These are phyloP conservation scores for Mycena rosella DNA, from an alignment of 768 basidiomycete genomes.

Conservation along the genomic window DNA sequence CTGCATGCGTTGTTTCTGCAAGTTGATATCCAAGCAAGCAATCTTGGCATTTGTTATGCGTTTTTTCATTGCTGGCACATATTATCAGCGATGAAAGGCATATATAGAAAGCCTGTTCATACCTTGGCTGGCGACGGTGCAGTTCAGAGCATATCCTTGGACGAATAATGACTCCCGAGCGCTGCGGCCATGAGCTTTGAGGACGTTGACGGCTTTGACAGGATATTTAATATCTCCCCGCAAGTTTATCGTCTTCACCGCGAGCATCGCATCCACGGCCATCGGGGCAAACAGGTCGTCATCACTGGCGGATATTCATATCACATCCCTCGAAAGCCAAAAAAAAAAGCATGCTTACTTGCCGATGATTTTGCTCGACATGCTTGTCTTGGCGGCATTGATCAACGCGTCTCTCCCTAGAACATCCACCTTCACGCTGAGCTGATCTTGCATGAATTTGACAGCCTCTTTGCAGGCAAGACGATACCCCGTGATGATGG, in stretches of 20 bases:
- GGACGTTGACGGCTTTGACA: slow-evolving; percentile 97
- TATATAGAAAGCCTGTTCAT: slow-evolving; percentile 34
- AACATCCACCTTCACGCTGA: slow-evolving; percentile 93
- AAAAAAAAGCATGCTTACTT: slow-evolving; percentile 71
- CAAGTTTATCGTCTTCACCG: slow-evolving; percentile 93
- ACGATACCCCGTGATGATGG: slow-evolving; percentile 98
- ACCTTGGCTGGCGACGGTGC: slow-evolving; percentile 99
- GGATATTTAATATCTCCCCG: slow-evolving; percentile 98
- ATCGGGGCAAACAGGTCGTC: slow-evolving; percentile 98
- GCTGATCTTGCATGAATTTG: slow-evolving; percentile 97
- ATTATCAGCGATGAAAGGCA: slow-evolving; percentile 5
- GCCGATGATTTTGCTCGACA: slow-evolving; percentile 99
- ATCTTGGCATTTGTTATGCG: slow-evolving; percentile 95
- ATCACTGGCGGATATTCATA: slow-evolving; percentile 67
- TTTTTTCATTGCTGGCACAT: slow-evolving; percentile 91
- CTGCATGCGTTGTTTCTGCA: slow-evolving; percentile 97
- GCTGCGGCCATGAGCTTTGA: slow-evolving; percentile 97
- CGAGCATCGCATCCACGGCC: slow-evolving; percentile 98
- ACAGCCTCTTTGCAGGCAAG: slow-evolving; percentile 98
- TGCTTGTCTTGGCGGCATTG: slow-evolving; percentile 97
- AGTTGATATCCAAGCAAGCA: slow-evolving; percentile 97
- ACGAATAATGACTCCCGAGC: slow-evolving; percentile 96
- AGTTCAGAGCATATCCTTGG: slow-evolving; percentile 97
- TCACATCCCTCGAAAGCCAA: neutral
- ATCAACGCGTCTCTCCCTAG: slow-evolving; percentile 93